Evolutionary conservation across 1,139 yeast genomes (phyloP).

Genomic region (Debaryomyces coudertii): DNA sequence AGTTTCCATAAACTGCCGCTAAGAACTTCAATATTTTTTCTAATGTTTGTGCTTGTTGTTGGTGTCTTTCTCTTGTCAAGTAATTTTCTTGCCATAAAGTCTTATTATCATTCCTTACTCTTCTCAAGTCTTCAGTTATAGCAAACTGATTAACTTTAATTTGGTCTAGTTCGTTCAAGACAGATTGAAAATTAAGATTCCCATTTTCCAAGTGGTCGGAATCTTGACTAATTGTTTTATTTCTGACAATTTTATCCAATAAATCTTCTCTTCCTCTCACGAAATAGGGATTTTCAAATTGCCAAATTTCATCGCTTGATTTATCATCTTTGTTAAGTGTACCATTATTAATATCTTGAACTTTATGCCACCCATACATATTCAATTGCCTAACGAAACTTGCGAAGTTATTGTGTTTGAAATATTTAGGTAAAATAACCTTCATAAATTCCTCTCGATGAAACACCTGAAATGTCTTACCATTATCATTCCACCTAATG

Average conservation of each 20-base stretch:
- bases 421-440: conserved; percentile 80
- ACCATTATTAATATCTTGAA: conserved; percentile 75
- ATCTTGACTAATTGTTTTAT: conserved; percentile 41
- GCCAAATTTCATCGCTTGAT: conserved; percentile 55
- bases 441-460: conserved; percentile 89
- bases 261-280: conserved; percentile 70
- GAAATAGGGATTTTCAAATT: conserved; percentile 82
- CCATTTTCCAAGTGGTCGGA: conserved; percentile 47
- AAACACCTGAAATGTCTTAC: conserved; percentile 79
- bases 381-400: conserved; percentile 93
- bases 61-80: conserved; percentile 80
- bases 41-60: conserved; percentile 82
- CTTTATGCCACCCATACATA: conserved; percentile 98
- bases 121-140: conserved; percentile 78
- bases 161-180: conserved; percentile 73
- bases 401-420: conserved; percentile 92
- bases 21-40: conserved; percentile 86
- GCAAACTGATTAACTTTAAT: conserved; percentile 78
- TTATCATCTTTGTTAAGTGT: conserved; percentile 62
- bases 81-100: conserved; percentile 88
- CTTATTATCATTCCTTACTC: conserved; percentile 87
- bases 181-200: conserved; percentile 51
- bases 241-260: conserved; percentile 67
- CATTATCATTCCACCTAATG: conserved; percentile 85
- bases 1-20: conserved; percentile 80